phyloP scores from a whole-genome alignment of 2,329 filamentous ascomycete genomes.

The Neonectria faginata region DNA sequence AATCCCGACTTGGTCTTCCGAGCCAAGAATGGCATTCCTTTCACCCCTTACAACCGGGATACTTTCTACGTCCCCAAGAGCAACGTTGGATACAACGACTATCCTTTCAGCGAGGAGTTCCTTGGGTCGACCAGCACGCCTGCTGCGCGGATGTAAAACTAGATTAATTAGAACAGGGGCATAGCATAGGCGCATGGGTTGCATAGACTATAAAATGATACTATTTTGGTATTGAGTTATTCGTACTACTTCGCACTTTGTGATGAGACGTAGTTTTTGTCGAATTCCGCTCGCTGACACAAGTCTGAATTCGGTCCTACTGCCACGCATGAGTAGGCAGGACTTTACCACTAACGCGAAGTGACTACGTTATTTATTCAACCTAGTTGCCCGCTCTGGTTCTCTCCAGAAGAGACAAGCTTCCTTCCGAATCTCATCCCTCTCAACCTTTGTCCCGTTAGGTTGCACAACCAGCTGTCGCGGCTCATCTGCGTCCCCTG shows the following conservation, averaged over 20 bases:
- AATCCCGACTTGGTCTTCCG: conserved; percentile 54
- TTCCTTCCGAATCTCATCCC: conserved; percentile 49
- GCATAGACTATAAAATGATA: conserved; percentile 1
- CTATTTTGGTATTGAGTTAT: background rate
- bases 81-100: conserved; percentile 47
- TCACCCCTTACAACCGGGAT: conserved; percentile 53
- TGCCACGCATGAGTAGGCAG: too few species aligned
- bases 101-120: conserved; percentile 45
- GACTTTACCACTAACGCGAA: background rate
- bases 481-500: conserved; percentile 16
- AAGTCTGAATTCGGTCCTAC: too few species aligned
- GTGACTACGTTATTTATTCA: conserved; percentile 51
- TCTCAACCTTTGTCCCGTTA: conserved; percentile 47
- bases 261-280: background rate
- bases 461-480: conserved; percentile 51
- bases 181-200: background rate
- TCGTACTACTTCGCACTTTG: background rate
- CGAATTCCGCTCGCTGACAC: too few species aligned
- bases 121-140: background rate
- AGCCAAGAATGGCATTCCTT: conserved; percentile 51
- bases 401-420: conserved; percentile 53
- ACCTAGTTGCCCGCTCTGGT: conserved; percentile 47
- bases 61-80: conserved; percentile 53
- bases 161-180: background rate
- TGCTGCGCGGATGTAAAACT: conserved; percentile 12